Base-by-base conservation (phyloP, 805 yeast genomes). In the Wickerhamiella spandovensis region DNA sequence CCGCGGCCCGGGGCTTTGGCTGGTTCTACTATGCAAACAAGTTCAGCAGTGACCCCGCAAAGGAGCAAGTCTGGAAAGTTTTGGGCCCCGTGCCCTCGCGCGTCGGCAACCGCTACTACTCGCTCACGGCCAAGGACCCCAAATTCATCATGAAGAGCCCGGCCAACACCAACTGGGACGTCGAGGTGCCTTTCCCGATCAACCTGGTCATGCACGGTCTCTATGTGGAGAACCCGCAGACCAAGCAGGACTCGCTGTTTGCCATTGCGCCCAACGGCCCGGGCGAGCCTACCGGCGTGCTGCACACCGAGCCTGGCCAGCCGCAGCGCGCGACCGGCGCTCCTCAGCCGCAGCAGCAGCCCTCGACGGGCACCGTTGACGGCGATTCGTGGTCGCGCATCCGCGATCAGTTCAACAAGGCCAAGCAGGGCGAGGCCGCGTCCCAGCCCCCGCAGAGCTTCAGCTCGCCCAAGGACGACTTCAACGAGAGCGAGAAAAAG, bases 51-150 rank as follows among this genome's bases (percentile, higher is more conserved):
- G 18, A 32, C 15, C 48, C 49, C 23, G 44, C 50, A 5, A 44
- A 44, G 46, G 38, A n/a, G 5, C 17, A 13, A 17, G 56, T 56
- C 13, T 59, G 58, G 50, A 18, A 20, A 15, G 37, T 44, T 17
- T 47, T 59, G 41, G 52, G 54, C 24, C 45, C n/a, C 35, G 51
- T 51, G 28, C 60, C 60, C 5, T 55, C 62, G 2, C 61, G 58
- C 15, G 43, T 59, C 15, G 61, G 61, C 17, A 18, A 54, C 39
- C 55, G 54, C 10, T 59, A 59, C 55, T 59, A 51, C 43, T 20
- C 48, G 5, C 39, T 55, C 49, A 56, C 59, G 2, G 54, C 58
- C 5, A 24, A 39, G 41, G 43, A 47, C 37, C 58, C 58, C 10
- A 48, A 51, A 13, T 48, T 55, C 20, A 54, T 52, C n/a, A 48